Conservation (phyloP, 2,329 filamentous ascomycete species). For the Diaporthe citriasiana region DNA sequence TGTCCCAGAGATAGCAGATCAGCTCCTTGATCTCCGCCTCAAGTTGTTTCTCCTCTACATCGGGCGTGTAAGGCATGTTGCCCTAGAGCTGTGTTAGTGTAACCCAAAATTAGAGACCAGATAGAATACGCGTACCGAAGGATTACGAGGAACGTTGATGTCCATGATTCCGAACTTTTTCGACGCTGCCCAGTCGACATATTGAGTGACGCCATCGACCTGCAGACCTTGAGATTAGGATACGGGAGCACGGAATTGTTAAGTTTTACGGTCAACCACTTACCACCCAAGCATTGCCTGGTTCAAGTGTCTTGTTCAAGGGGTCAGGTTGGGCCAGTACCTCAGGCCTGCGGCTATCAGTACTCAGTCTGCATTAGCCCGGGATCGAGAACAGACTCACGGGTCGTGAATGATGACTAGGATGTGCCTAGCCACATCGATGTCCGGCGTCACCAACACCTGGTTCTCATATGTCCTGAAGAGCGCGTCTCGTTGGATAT, state of each 20-base stretch:
- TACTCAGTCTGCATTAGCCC: constrained; percentile 14
- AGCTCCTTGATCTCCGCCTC: constrained; percentile 78
- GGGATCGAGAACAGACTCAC: constrained; percentile 61
- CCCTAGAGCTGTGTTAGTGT: constrained; percentile 53
- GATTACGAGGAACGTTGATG: constrained; percentile 86
- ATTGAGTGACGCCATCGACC: constrained; percentile 85
- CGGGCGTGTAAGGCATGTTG: constrained; percentile 61
- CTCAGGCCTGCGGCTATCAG: constrained; percentile 69
- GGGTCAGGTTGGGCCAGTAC: constrained; percentile 76
- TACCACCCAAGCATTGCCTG: constrained; percentile 92
- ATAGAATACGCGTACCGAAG: constrained; percentile 6
- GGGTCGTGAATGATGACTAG: constrained; percentile 93
- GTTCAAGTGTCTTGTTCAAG: constrained; percentile 79
- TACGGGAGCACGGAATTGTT: not conserved
- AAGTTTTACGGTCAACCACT: constrained; percentile 53
- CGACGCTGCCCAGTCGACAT: constrained; percentile 86
- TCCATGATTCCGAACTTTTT: constrained; percentile 89
- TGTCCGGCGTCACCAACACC: constrained; percentile 82
- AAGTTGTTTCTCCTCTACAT: constrained; percentile 61
- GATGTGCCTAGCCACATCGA: constrained; percentile 76
- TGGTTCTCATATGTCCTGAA: constrained; percentile 88
- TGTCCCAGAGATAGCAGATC: constrained; percentile 93
- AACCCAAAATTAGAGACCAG: constrained; percentile 67
- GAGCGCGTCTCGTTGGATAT: constrained; percentile 80
- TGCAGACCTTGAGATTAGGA: constrained; percentile 53